phyloP scores from a whole-genome alignment of 2,329 filamentous ascomycete genomes.

The Aspergillus thermomutatus region DNA sequence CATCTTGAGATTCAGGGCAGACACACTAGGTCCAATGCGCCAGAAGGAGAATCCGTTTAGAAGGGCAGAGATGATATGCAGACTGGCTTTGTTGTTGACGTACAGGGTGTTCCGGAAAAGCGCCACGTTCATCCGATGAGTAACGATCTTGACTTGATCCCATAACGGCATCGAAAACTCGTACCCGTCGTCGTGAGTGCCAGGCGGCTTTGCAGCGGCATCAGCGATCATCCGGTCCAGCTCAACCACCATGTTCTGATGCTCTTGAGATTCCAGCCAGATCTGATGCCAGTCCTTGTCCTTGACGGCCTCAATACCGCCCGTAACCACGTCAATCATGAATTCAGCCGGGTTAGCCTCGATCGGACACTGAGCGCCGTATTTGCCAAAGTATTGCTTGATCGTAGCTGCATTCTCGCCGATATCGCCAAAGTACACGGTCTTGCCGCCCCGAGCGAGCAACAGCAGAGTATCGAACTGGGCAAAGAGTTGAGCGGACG shows the following conservation, averaged over 20 bases:
- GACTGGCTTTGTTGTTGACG: conserved; percentile 57
- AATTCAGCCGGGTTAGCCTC: conserved; percentile 60
- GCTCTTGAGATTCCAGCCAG: conserved; percentile 63
- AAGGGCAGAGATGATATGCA: conserved; percentile 48
- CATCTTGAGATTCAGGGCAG: conserved; percentile 68
- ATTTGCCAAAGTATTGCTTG: conserved; percentile 61
- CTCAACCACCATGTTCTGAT: conserved; percentile 54
- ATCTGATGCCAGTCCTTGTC: conserved; percentile 66
- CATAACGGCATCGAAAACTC: conserved; percentile 63
- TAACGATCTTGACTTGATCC: conserved; percentile 61
- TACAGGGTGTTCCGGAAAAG: conserved; percentile 65
- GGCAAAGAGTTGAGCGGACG: conserved; percentile 61
- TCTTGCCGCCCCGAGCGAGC: conserved; percentile 61
- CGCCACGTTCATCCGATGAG: conserved; percentile 61
- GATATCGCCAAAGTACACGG: conserved; percentile 65
- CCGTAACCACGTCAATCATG: conserved; percentile 47
- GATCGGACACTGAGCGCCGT: conserved; percentile 60
- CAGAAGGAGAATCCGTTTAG: conserved; percentile 58
- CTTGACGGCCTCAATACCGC: conserved; percentile 22
- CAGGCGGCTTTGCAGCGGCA: conserved; percentile 36
- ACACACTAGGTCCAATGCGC: conserved; percentile 58
- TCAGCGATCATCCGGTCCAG: conserved; percentile 59
- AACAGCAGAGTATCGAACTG: conserved; percentile 67
- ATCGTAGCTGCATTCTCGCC: conserved; percentile 61
- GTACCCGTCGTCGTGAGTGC: conserved; percentile 36